phyloP scores from a whole-genome alignment of 2,329 filamentous ascomycete species.

The Fusarium scirpi region DNA sequence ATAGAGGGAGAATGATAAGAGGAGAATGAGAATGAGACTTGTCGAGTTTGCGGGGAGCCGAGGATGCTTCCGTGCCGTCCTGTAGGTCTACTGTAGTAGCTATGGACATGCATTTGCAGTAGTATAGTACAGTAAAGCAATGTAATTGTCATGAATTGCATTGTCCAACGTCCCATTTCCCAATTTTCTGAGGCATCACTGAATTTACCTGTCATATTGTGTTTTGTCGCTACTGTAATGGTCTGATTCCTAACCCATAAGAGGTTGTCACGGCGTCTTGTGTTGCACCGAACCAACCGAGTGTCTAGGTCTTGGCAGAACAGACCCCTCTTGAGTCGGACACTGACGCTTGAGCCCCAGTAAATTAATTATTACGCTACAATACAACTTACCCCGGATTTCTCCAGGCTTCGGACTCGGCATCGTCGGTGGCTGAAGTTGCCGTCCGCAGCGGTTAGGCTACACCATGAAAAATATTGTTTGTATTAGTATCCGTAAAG shows the following conservation, averaged over 20 bases:
- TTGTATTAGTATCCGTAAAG: not conserved
- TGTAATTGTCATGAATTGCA: not conserved
- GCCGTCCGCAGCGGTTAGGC: conserved; percentile 9
- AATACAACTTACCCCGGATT: conserved; percentile 31
- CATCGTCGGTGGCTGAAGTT: conserved; percentile 18
- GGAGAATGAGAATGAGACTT: conserved; percentile 6
- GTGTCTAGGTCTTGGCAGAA: conserved; percentile 4
- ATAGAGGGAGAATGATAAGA: not conserved
- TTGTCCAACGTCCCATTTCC: conserved; percentile 13
- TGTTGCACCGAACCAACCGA: conserved; percentile 22
- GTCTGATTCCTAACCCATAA: conserved; percentile 13
- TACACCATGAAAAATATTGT: conserved; percentile 13
- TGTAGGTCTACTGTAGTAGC: conserved; percentile 10
- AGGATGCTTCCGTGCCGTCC: conserved; percentile 21
- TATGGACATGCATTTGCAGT: not conserved
- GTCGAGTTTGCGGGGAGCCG: conserved; percentile 18
- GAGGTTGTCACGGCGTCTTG: conserved; percentile 18
- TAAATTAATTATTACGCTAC: conserved; percentile 12
- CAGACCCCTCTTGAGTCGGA: conserved; percentile 2
- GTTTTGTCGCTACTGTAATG: conserved; percentile 2
- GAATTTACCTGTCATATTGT: conserved; percentile 32
- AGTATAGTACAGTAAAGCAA: not conserved
- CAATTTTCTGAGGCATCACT: conserved; percentile 6
- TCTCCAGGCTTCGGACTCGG: conserved; percentile 26
- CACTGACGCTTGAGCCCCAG: not conserved